Conservation (phyloP, 345 rosid species). For the Lumnitzera racemosa region DNA sequence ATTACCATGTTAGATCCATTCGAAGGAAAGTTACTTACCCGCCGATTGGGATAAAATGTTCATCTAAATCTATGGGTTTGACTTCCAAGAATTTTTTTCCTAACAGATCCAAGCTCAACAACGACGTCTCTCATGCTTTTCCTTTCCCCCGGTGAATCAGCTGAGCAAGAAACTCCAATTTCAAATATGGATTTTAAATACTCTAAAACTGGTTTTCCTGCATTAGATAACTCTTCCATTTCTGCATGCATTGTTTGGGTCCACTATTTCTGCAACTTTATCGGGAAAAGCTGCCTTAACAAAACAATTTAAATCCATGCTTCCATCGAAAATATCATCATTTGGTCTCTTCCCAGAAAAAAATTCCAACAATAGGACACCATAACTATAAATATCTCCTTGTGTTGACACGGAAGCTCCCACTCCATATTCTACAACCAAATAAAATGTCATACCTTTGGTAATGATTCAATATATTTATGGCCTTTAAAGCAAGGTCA, state of each 20-base stretch:
- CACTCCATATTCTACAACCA: slow-evolving; percentile 16
- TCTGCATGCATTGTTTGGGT: slow-evolving; percentile 9
- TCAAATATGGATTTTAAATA: slow-evolving; percentile 3
- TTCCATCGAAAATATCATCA: slow-evolving; percentile 6
- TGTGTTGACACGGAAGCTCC: slow-evolving; percentile 5
- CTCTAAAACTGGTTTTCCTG: neutral
- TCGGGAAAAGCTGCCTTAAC: slow-evolving; percentile 9
- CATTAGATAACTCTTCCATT: neutral
- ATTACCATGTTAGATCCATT: too few relatives aligned
- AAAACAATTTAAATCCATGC: slow-evolving; percentile 8
- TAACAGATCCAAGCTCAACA: neutral
- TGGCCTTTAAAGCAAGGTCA: neutral
- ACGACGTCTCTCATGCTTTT: neutral
- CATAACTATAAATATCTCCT: slow-evolving; percentile 22
- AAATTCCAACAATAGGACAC: slow-evolving; percentile 17
- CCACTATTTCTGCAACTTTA: slow-evolving; percentile 4
- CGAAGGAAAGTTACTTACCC: too few relatives aligned
- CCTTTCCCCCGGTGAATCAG: slow-evolving; percentile 5
- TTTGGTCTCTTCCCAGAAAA: slow-evolving; percentile 14
- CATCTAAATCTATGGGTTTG: neutral
- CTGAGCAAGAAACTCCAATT: slow-evolving; percentile 17
- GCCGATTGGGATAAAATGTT: too few relatives aligned
- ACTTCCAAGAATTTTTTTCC: neutral
- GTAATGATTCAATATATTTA: neutral
- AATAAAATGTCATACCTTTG: neutral